Conservation (phyloP, 2,329 filamentous ascomycete genomes). For the Aureobasidium mangrovei region DNA sequence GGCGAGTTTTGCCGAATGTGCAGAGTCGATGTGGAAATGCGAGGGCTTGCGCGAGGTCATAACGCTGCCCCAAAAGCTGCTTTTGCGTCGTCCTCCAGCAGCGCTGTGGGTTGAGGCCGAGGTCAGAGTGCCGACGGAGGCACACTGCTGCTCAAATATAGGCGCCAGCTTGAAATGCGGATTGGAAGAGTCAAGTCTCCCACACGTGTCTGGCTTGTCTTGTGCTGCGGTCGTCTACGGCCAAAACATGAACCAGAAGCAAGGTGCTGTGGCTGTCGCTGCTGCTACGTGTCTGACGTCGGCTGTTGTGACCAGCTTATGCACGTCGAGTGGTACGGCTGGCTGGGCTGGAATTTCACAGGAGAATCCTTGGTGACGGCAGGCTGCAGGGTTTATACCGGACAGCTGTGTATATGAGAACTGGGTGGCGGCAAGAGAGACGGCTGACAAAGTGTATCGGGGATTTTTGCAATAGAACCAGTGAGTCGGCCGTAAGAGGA, state of each 20-base stretch:
- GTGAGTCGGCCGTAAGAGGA: background rate
- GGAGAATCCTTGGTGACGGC: background rate
- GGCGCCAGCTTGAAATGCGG: constrained; percentile 17
- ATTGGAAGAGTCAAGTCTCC: constrained; percentile 13
- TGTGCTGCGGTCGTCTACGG: constrained; percentile 1
- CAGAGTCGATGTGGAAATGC: constrained; percentile 7
- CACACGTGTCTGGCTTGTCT: constrained; percentile 7
- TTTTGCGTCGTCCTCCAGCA: constrained; percentile 11
- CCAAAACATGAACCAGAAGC: constrained; percentile 9
- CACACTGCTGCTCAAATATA: constrained; percentile 13
- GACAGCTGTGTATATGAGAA: background rate
- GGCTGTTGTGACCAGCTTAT: constrained; percentile 12
- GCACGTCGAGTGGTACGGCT: constrained; percentile 9
- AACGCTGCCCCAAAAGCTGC: constrained; percentile 14
- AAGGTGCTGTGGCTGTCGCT: constrained; percentile 7
- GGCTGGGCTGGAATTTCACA: background rate
- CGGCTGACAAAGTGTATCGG: constrained; percentile 4
- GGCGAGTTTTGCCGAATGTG: constrained; percentile 7
- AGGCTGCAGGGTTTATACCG: constrained; percentile 1
- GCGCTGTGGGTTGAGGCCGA: background rate
- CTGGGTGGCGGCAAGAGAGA: background rate
- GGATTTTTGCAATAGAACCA: constrained; percentile 1
- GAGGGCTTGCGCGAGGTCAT: constrained; percentile 13
- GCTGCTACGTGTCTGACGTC: constrained; percentile 8
- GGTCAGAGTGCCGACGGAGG: constrained; percentile 6